Evolutionary conservation across 163 green algal species (phyloP).

Genomic region (Botryococcus braunii): DNA sequence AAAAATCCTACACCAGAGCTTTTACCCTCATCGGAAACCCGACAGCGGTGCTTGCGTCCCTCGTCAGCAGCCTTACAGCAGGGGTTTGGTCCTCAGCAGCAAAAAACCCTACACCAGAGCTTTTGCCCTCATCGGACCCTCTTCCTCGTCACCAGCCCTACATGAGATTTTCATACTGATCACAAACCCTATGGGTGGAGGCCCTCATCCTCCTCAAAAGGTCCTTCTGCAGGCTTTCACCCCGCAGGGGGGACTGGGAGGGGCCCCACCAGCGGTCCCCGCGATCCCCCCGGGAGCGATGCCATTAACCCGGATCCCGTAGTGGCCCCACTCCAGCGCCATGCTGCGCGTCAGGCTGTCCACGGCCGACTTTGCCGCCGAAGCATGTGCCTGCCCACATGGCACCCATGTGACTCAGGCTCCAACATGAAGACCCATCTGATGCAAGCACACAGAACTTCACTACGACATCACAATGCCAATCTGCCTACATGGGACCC

Average conservation of each 20-base stretch:
- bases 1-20: not conserved
- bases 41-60: too few species aligned
- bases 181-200: not conserved
- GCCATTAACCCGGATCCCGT: conserved; percentile 77
- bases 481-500: too few species aligned
- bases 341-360: conserved; percentile 82
- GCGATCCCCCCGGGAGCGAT: conserved; percentile 85
- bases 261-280: conserved; percentile 49
- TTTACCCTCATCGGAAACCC: not conserved
- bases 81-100: not conserved
- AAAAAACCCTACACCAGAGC: not conserved
- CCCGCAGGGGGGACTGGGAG: not conserved
- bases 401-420: too few species aligned
- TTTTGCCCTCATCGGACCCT: not conserved
- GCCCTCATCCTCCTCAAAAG: not conserved
- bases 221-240: not conserved
- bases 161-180: not conserved
- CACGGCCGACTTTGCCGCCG: conserved; percentile 56
- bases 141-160: not conserved
- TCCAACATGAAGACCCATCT: too few species aligned
- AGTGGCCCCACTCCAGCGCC: conserved; percentile 86
- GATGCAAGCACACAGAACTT: too few species aligned
- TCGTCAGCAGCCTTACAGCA: too few species aligned
- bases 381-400: conserved; percentile 15
- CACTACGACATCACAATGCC: too few species aligned